Conservation (phyloP, 1,284 basidiomycete genomes). For the Xerocomus cyaneibrunnescens region DNA sequence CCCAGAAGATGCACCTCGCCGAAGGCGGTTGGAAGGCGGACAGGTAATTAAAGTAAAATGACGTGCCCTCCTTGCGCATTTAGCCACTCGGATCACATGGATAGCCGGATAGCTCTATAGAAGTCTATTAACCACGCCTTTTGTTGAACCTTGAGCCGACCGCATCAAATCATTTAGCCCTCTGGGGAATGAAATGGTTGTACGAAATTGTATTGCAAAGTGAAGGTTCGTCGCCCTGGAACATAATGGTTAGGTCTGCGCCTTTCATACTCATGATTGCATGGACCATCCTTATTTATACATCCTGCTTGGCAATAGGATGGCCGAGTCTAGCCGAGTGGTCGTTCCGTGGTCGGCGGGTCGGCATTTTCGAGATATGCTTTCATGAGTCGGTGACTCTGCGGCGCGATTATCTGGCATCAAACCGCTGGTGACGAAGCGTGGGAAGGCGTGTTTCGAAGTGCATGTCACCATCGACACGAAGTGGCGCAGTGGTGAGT, state of each 20-base stretch:
- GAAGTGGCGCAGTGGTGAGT: constrained; percentile 23
- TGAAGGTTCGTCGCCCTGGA: constrained; percentile 6
- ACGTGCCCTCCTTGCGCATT: constrained; percentile 14
- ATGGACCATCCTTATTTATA: constrained; percentile 2
- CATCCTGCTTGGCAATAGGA: constrained; percentile 4
- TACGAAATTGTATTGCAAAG: constrained; percentile 13
- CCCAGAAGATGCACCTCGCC: constrained; percentile 51
- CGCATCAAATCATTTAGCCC: constrained; percentile 27
- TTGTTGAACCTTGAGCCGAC: constrained; percentile 18
- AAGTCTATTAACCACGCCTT: constrained; percentile 23
- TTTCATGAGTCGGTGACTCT: constrained; percentile 23
- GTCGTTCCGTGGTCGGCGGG: constrained; percentile 26
- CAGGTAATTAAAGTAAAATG: constrained; percentile 58
- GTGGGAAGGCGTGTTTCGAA: constrained; percentile 17
- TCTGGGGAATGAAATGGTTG: constrained; percentile 22
- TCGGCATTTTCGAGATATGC: constrained; percentile 16
- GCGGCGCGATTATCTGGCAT: constrained; percentile 20
- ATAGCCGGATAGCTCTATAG: constrained; percentile 22
- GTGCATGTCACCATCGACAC: constrained; percentile 15
- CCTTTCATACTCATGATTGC: constrained; percentile 6
- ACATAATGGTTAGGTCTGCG: constrained; percentile 11
- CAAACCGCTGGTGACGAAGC: constrained; percentile 6
- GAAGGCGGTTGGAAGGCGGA: constrained; percentile 64
- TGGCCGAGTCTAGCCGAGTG: constrained; percentile 1
- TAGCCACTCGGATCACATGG: constrained; percentile 32